Conservation (phyloP, 306 rosid species). For the Vachellia pachyceras region DNA sequence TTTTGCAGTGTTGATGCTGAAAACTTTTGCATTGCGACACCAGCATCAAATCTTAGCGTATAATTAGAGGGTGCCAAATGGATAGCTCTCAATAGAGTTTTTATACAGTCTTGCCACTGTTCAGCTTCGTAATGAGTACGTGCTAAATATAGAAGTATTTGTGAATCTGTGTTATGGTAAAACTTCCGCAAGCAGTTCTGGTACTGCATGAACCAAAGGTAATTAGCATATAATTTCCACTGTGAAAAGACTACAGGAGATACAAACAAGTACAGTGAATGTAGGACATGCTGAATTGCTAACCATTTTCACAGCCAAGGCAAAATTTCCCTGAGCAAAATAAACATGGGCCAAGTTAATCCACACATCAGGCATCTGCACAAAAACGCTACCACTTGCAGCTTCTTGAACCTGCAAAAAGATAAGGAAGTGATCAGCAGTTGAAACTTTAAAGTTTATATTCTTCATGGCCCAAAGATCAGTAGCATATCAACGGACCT, state of each 20-base stretch:
- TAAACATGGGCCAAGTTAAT: constrained; percentile 97
- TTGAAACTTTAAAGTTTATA: constrained; percentile 38
- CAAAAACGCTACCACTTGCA: constrained; percentile 97
- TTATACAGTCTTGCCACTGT: constrained; percentile 99
- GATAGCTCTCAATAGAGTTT: constrained; percentile 87
- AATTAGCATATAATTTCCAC: constrained; percentile 41
- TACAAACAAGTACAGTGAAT: constrained; percentile 32
- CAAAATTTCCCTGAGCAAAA: constrained; percentile 94
- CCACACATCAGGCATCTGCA: constrained; percentile 99
- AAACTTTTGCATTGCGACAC: constrained; percentile 97
- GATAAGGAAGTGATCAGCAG: constrained; percentile 33
- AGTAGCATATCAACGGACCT: constrained; percentile 48
- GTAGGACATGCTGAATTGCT: constrained; percentile 27
- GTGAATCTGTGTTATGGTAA: constrained; percentile 90
- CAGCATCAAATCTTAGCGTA: constrained; percentile 96
- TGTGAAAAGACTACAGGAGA: constrained; percentile 28
- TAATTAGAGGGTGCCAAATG: constrained; percentile 98
- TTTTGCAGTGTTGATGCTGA: constrained; percentile 93
- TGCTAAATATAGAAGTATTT: constrained; percentile 91
- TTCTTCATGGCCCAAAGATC: constrained; percentile 28
- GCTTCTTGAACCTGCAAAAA: constrained; percentile 95
- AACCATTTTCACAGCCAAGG: constrained; percentile 98
- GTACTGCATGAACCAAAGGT: constrained; percentile 70
- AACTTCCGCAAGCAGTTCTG: constrained; percentile 98
- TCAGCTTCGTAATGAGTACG: constrained; percentile 98